A percentile compares a stretch with the other conserved stretches of the same genome.
phyloP scores from a whole-genome alignment of 2,329 filamentous ascomycete genomes.

The Aspergillus pseudoviridinutans region DNA sequence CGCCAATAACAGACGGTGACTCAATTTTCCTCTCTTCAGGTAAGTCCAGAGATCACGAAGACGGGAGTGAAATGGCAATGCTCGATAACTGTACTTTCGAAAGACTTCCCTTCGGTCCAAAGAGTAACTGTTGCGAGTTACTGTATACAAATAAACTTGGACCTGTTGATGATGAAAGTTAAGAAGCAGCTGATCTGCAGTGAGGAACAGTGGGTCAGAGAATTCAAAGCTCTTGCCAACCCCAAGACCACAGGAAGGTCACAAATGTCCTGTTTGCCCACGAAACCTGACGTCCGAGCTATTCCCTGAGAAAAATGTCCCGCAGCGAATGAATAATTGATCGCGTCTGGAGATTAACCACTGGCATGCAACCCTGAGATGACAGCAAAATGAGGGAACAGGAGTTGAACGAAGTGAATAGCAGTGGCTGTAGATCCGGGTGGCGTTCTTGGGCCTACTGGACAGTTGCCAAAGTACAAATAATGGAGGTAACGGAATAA shows the following conservation, averaged over 20 bases:
- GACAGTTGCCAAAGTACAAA: neutral
- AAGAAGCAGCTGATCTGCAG: conserved; percentile 18
- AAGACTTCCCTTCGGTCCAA: conserved; percentile 25
- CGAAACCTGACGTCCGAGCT: neutral
- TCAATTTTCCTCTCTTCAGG: conserved; percentile 13
- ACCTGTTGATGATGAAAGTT: conserved; percentile 28
- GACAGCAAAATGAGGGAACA: neutral
- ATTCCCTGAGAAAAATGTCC: neutral
- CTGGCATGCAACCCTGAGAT: neutral
- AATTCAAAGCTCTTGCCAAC: conserved; percentile 12
- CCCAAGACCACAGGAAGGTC: conserved; percentile 8
- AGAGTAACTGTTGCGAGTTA: conserved; percentile 22
- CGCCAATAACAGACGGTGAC: conserved; percentile 14
- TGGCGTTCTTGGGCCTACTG: neutral
- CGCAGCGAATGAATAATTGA: neutral
- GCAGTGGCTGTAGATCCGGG: neutral
- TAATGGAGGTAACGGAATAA: neutral
- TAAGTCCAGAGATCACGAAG: conserved; percentile 20
- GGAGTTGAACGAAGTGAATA: neutral
- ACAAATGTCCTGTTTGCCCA: neutral
- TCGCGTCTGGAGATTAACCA: neutral
- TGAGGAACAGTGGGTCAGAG: conserved; percentile 10
- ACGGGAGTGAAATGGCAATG: conserved; percentile 21
- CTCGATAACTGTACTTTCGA: conserved; percentile 22
- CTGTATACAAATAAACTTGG: conserved; percentile 34